phyloP scores from a whole-genome alignment of 345 rosid genomes.

The Citrus glauca region DNA sequence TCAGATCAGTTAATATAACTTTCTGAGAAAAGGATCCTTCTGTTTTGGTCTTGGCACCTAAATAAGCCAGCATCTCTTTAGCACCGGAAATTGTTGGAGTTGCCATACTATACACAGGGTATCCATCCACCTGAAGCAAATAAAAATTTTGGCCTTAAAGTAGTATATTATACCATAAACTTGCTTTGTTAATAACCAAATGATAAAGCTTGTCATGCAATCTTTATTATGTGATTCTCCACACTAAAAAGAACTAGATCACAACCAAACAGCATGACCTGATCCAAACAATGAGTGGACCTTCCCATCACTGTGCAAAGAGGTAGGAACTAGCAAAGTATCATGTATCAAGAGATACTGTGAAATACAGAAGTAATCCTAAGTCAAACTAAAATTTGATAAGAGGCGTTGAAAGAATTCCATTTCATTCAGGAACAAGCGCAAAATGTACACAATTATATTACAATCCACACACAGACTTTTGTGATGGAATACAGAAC shows the following conservation, averaged over 20 bases:
- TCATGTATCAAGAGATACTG: background rate
- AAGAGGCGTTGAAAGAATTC: background rate
- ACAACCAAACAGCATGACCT: background rate
- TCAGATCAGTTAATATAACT: conserved; percentile 74
- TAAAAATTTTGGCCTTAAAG: background rate
- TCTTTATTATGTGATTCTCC: background rate
- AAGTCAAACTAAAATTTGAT: background rate
- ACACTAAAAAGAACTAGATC: background rate
- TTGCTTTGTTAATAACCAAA: background rate
- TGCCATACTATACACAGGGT: conserved; percentile 97
- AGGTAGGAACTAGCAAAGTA: background rate
- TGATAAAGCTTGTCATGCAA: background rate
- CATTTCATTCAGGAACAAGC: background rate
- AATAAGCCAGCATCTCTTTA: conserved; percentile 78
- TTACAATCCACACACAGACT: background rate
- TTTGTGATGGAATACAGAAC: background rate
- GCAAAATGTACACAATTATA: background rate
- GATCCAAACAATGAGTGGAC: background rate
- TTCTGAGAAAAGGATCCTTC: conserved; percentile 44
- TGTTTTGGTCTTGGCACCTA: conserved; percentile 58
- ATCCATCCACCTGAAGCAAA: conserved; percentile 74
- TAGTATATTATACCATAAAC: background rate
- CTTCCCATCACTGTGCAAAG: background rate
- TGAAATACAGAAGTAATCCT: conserved; percentile 1
- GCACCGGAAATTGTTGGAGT: conserved; percentile 88